Conservation (phyloP, 768 basidiomycete species). For the Roridomyces roridus region DNA sequence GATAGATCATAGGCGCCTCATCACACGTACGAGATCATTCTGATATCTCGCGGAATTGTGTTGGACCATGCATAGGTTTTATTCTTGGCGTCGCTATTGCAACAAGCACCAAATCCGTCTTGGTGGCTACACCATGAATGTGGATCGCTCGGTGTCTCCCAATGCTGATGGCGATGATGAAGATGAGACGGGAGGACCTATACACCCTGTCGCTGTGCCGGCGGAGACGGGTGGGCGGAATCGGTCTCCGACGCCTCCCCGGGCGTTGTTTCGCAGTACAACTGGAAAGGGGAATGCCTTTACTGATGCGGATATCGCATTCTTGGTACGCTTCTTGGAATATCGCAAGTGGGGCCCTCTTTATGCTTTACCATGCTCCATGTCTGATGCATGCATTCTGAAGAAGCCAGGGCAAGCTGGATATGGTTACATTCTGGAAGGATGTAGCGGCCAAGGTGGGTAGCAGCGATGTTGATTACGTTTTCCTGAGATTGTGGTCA, state of each 20-base stretch:
- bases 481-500: slow-evolving; percentile 31
- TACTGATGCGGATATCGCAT: slow-evolving; percentile 81
- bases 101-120: slow-evolving; percentile 93
- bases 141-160: slow-evolving; percentile 54
- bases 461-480: not conserved
- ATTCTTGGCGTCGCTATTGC: slow-evolving; percentile 91
- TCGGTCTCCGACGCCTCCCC: slow-evolving; percentile 82
- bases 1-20: slow-evolving; percentile 71
- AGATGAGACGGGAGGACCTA: slow-evolving; percentile 41
- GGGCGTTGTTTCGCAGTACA: slow-evolving; percentile 81
- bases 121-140: slow-evolving; percentile 82
- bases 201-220: slow-evolving; percentile 26
- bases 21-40: slow-evolving; percentile 68
- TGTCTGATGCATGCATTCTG: slow-evolving; percentile 27
- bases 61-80: slow-evolving; percentile 59
- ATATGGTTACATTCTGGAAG: slow-evolving; percentile 84
- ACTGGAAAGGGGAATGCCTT: slow-evolving; percentile 92
- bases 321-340: slow-evolving; percentile 77
- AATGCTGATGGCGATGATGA: slow-evolving; percentile 46
- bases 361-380: not conserved
- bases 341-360: slow-evolving; percentile 65
- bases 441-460: slow-evolving; percentile 72
- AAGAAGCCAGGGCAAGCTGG: slow-evolving; percentile 65
- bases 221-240: slow-evolving; percentile 46
- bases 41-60: slow-evolving; percentile 2